These are phyloP conservation scores for Stentor coeruleus DNA, from an alignment of 73 alveolate genomes.

Conservation along the genomic window DNA sequence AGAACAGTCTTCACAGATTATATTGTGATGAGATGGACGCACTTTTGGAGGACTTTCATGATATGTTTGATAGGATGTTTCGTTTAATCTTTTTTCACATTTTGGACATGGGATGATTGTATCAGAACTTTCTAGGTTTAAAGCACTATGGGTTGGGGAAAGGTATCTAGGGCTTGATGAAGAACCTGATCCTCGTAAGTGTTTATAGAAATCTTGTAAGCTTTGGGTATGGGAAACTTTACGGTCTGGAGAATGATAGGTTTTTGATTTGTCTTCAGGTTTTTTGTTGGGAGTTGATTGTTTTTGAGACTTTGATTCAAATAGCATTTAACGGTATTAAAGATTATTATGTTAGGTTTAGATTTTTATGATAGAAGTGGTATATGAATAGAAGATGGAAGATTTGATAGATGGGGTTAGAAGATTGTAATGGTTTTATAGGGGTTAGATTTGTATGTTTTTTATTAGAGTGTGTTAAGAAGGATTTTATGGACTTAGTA, in stretches of 20 bases:
- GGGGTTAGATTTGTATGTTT: no score
- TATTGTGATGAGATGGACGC: conserved; percentile 8
- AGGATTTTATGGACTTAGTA: no score
- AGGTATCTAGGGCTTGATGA: not conserved
- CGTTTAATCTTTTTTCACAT: not conserved
- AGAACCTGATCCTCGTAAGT: not conserved
- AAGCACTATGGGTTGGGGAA: not conserved
- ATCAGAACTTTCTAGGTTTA: not conserved
- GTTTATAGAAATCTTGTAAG: no score
- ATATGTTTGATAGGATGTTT: not conserved
- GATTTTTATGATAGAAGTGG: no score
- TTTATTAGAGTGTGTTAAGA: no score
- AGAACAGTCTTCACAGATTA: not conserved
- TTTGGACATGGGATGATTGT: not conserved
- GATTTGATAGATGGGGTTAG: no score
- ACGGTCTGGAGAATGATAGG: not conserved
- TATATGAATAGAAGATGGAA: no score
- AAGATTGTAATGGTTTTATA: no score
- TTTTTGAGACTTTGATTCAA: not conserved
- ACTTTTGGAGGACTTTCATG: conserved; percentile 14
- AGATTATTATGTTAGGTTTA: no score
- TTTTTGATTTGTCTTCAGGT: not conserved
- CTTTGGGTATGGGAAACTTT: no score
- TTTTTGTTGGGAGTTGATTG: not conserved
- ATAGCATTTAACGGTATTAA: not conserved